Percentiles rank a stretch among this genome's conserved stretches.
Conservation (phyloP, 345 rosid genomes). For the Eucalyptus erythrocorys region DNA sequence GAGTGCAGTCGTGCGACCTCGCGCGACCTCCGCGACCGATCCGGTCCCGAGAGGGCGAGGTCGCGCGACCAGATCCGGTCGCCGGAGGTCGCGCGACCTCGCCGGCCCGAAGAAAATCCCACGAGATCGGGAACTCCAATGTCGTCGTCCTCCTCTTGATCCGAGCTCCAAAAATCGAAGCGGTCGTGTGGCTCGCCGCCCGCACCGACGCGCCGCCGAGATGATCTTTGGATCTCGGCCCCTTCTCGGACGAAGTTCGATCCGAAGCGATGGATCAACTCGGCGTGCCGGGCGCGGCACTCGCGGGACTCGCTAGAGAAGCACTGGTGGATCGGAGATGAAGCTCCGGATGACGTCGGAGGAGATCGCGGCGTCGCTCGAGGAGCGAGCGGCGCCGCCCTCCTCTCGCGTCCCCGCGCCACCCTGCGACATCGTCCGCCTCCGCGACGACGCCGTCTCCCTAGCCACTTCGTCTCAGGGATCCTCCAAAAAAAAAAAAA, state of each 20-base stretch:
- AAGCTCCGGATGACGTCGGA: conserved; percentile 97
- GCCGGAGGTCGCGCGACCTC: no score
- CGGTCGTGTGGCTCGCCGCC: neutral
- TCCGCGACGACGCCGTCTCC: conserved; percentile 84
- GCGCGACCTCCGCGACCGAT: no score
- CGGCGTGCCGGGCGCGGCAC: conserved; percentile 68
- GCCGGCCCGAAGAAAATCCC: neutral
- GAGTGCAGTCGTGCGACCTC: no score
- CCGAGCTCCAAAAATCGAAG: conserved; percentile 5
- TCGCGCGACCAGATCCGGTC: no score
- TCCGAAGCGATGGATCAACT: conserved; percentile 90
- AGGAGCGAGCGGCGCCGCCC: conserved; percentile 82
- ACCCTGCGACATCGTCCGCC: conserved; percentile 87
- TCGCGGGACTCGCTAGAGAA: conserved; percentile 80
- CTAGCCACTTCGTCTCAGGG: conserved; percentile 67
- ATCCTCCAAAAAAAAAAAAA: conserved; percentile 88
- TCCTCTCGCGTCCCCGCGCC: conserved; percentile 97
- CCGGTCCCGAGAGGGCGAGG: no score
- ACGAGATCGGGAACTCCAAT: neutral
- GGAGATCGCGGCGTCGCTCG: conserved; percentile 89
- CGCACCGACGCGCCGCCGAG: neutral
- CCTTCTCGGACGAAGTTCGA: conserved; percentile 91
- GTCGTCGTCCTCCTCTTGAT: neutral
- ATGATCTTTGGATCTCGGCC: conserved; percentile 86
- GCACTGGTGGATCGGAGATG: conserved; percentile 94